Evolutionary conservation across 2,329 filamentous ascomycete species (phyloP).

Genomic region (Sarocladium kiliense): DNA sequence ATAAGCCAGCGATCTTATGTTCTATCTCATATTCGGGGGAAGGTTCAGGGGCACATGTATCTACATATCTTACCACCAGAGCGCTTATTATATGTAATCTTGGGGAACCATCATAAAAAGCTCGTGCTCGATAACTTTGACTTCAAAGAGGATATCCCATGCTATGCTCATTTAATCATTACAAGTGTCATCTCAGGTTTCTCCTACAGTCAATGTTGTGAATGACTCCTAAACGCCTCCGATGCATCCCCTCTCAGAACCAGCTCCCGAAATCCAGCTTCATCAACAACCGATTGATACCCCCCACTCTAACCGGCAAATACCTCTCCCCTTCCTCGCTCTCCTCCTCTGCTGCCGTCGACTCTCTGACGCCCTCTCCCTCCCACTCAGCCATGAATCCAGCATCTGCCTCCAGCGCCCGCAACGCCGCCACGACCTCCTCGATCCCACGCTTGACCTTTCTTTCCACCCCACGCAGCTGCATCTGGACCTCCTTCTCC

Average conservation of each 20-base stretch:
- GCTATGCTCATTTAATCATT: not conserved
- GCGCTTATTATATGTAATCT: too few species aligned
- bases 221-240: not conserved
- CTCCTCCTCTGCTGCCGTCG: constrained; percentile 34
- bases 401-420: constrained; percentile 38
- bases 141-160: too few species aligned
- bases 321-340: constrained; percentile 45
- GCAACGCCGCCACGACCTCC: constrained; percentile 54
- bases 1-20: not conserved
- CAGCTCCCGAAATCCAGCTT: constrained; percentile 72
- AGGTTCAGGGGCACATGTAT: not conserved
- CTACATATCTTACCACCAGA: not conserved
- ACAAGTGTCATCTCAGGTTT: too few species aligned
- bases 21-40: not conserved
- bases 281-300: constrained; percentile 82
- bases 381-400: constrained; percentile 41
- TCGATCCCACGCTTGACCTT: constrained; percentile 64
- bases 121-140: too few species aligned
- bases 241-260: constrained; percentile 28
- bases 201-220: not conserved
- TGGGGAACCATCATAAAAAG: too few species aligned
- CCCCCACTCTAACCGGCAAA: constrained; percentile 66
- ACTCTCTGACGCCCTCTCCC: constrained; percentile 25
- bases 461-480: constrained; percentile 58
- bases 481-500: constrained; percentile 60